phyloP scores from a whole-genome alignment of 2,329 filamentous ascomycete species.

The Aspergillus sp. region DNA sequence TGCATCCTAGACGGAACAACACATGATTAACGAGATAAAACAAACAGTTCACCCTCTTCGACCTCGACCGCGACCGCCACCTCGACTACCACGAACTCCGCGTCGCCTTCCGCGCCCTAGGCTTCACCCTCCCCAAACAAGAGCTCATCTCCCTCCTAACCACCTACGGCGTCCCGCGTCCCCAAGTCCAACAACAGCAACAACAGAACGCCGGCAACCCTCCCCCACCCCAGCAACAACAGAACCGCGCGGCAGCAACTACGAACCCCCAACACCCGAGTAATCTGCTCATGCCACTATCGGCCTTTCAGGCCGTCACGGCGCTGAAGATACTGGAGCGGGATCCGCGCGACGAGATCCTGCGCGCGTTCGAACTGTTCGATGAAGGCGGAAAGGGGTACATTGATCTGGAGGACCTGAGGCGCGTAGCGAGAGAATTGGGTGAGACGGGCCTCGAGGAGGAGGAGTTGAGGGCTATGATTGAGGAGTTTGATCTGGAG shows the following conservation, averaged over 20 bases:
- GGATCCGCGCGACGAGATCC: constrained; percentile 87
- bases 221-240: constrained; percentile 41
- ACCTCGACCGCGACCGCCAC: constrained; percentile 89
- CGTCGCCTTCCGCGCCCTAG: constrained; percentile 91
- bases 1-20: background rate
- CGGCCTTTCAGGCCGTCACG: constrained; percentile 73
- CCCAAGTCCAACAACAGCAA: constrained; percentile 51
- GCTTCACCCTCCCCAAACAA: constrained; percentile 84
- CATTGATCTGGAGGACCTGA: constrained; percentile 84
- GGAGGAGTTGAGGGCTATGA: constrained; percentile 91
- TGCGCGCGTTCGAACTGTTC: constrained; percentile 89
- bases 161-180: constrained; percentile 73
- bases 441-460: constrained; percentile 86
- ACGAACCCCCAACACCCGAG: constrained; percentile 59
- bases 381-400: constrained; percentile 89
- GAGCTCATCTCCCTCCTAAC: constrained; percentile 82
- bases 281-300: constrained; percentile 71
- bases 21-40: background rate
- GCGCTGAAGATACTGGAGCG: constrained; percentile 77
- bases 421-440: constrained; percentile 83
- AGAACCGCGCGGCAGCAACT: constrained; percentile 31
- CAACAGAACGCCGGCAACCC: constrained; percentile 30
- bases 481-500: constrained; percentile 95
- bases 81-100: constrained; percentile 99
- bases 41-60: constrained; percentile 83